Base-by-base conservation (phyloP, 78 protist species). In the Polysphondylium violaceum region DNA sequence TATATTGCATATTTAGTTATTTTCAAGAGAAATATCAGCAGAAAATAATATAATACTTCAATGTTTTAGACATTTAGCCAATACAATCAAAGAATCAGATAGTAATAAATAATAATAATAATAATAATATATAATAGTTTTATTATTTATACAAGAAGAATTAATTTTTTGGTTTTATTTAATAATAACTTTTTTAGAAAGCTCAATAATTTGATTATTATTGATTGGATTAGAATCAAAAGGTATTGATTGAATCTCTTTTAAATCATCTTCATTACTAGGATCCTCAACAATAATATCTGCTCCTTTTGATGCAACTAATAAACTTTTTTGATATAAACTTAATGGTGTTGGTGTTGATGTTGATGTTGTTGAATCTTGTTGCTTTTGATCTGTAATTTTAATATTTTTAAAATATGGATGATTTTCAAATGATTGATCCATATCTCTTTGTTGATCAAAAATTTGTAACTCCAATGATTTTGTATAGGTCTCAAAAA, bases 1-100 rank as follows among this genome's bases (percentile, higher is more conserved):
- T 47, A 17, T 3, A 40, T 23, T 23, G 5, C 2, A 36, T 11
- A n/a, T n/a, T 27, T 44, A 76, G 88, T 68, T 81, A 55, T 81
- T 68, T 41, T 23, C 35, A 40, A 47, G 89, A 55, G 89, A 81
- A 25, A 81, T 81, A 6, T 68, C 89, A 5, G 89, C 89, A 7
- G 89, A 81, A 40, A 81, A 68, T 35, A 81, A 64, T 67, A 56
- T 81, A 14, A 68, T 81, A 8, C 69, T 81, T 4, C 89, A 81
- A 81, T 67, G 76, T 68, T 51, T 81, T 67, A 64, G 89, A 81
- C 77, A 68, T 41, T 56, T 81, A 16, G 76, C 89, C 21, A 81
- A 81, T 41, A 81, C 59, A 35, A 65, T 81, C 17, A 76, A 27
- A 43, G 25, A 33, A 61, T 60, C 9, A 59, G 68, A 60, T 50